Base-by-base conservation (phyloP, 1,139 yeast genomes). In the Magnusiomyces suaveolens region DNA sequence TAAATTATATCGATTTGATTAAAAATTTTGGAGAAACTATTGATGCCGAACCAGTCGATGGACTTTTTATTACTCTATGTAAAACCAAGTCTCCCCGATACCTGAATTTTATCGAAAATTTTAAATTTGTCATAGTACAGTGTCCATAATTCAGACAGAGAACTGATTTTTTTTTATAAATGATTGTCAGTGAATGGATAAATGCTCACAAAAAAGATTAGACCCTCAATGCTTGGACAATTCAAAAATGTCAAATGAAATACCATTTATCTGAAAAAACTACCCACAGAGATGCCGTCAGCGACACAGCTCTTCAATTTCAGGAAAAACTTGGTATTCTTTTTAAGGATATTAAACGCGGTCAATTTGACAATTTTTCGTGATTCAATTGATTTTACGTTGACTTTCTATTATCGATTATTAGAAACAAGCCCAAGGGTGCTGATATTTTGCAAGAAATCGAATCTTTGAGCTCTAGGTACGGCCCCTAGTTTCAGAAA, bases 161-260 rank as follows among this genome's bases (percentile, higher is more conserved):
- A 69, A 98, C 99, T 44, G 99, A 92, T 68, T 87, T 95, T 85
- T 92, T 56, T 96, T 94, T 54, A 97, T 92, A 54, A 92, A 87
- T 68, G 99, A 92, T 71, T 92, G 94, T 74, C 82, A 98, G 73
- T 98, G 92, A 72, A 92, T 92, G 99, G 99, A 92, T 73, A 92
- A 90, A 75, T 92, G 92, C 92, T 68, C 98, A 92, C 72, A 98
- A 92, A 76, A 83, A 98, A 69, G 94, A 96, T 29, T 92, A 92
- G 69, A 75, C 94, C 67, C 79, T 92, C 67, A 90, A 92, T 71
- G 85, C 92, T 68, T 90, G 97, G 77, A 92, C 92, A 72, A 88
- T 89, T 92, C 72, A 92, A 94, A 69, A 94, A 92, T 77, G 85
- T 97, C 59, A 92, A 90, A 72, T 92, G 98, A 77, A 94, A 92